Conservation (phyloP, 352 stramenopile species). For the Globisporangium polare region DNA sequence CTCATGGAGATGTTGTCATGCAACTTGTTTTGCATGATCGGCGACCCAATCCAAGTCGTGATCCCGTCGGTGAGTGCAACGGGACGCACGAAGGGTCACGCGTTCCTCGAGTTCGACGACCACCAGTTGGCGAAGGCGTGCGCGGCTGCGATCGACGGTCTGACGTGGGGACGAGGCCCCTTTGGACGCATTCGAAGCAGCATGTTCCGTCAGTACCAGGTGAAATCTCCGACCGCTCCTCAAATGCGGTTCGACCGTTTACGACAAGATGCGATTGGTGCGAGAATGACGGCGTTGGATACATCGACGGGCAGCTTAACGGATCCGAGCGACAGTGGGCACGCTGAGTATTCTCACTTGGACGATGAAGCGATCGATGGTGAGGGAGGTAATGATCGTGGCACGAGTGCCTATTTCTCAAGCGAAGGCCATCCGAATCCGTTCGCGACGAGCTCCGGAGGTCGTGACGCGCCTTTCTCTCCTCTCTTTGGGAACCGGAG, state of each 20-base stretch:
- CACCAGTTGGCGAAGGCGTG: slow-evolving; percentile 51
- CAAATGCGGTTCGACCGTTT: slow-evolving; percentile 4
- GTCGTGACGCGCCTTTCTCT: neutral
- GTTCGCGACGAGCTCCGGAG: slow-evolving; percentile 2
- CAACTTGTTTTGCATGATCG: slow-evolving; percentile 77
- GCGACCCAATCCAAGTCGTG: slow-evolving; percentile 79
- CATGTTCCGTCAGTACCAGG: slow-evolving; percentile 80
- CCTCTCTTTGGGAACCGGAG: neutral
- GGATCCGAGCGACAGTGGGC: neutral
- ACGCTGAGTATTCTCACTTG: slow-evolving; percentile 3
- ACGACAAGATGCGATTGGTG: neutral
- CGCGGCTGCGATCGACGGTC: slow-evolving; percentile 54
- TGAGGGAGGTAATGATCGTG: neutral
- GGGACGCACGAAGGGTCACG: slow-evolving; percentile 67
- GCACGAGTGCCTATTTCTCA: neutral
- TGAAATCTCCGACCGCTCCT: slow-evolving; percentile 40
- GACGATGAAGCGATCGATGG: neutral
- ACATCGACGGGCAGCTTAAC: slow-evolving; percentile 1
- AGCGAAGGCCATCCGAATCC: neutral
- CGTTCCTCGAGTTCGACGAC: slow-evolving; percentile 83
- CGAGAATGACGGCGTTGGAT: neutral
- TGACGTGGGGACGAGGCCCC: slow-evolving; percentile 63
- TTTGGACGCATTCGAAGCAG: slow-evolving; percentile 64
- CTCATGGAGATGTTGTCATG: slow-evolving; percentile 72
- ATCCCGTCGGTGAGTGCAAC: slow-evolving; percentile 62